Percentiles rank a stretch among this genome's conserved stretches.
These are phyloP conservation scores for Tympanopsis confertula DNA, from an alignment of 2,329 filamentous ascomycete species.

Conservation along the genomic window DNA sequence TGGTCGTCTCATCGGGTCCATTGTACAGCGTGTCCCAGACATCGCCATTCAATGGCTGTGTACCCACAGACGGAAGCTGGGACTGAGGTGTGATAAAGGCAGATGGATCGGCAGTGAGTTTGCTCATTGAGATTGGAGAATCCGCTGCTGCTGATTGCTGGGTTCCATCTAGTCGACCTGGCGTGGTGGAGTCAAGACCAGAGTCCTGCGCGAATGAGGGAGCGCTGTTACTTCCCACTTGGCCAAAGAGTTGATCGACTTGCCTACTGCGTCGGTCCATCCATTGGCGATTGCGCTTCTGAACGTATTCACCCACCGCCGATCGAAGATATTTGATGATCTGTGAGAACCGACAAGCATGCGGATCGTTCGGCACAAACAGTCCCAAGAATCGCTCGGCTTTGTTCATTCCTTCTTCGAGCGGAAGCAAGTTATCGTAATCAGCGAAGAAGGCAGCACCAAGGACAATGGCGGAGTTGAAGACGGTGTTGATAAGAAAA, in stretches of 20 bases:
- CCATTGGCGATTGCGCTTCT: conserved; percentile 21
- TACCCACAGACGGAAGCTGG: too few species aligned
- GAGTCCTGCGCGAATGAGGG: too few species aligned
- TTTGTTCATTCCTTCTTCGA: conserved; percentile 8
- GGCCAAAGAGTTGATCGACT: conserved; percentile 26
- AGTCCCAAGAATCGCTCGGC: conserved; percentile 17
- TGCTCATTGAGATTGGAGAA: too few species aligned
- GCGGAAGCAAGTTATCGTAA: neutral
- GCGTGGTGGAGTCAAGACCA: too few species aligned
- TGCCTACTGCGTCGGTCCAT: conserved; percentile 23
- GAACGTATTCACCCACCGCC: conserved; percentile 21
- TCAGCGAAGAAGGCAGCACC: conserved; percentile 1
- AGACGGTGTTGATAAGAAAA: neutral
- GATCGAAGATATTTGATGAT: conserved; percentile 24
- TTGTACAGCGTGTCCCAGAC: neutral
- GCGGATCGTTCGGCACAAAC: conserved; percentile 20
- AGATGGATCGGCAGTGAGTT: too few species aligned
- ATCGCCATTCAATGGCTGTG: too few species aligned
- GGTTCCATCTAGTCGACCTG: too few species aligned
- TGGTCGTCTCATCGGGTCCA: neutral
- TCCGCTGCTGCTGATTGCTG: too few species aligned
- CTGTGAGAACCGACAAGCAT: conserved; percentile 17
- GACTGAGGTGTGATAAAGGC: too few species aligned
- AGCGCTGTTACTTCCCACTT: conserved; percentile 4
- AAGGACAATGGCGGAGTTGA: neutral